Evolutionary conservation across 192 early-diverging fungal genomes (phyloP).

Genomic region (Gryganskiella cystojenkinii): DNA sequence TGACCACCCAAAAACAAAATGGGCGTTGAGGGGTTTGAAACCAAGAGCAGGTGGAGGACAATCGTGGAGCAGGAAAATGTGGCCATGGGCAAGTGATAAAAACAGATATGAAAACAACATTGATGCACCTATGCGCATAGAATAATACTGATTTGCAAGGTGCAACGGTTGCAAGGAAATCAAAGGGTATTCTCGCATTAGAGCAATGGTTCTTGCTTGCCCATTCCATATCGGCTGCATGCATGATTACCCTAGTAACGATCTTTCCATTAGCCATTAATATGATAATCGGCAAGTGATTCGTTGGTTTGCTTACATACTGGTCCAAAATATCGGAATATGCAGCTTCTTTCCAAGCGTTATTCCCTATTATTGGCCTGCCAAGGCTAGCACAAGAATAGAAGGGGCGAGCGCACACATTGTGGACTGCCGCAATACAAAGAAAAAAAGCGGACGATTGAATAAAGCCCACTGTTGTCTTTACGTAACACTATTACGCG

Average conservation of each 20-base stretch:
- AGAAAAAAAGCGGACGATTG: too few species aligned
- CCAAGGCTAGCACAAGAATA: not conserved
- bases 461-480: not conserved
- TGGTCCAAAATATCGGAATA: constrained; percentile 5
- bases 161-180: too few species aligned
- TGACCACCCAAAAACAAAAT: constrained; percentile 13
- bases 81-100: too few species aligned
- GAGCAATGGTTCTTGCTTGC: too few species aligned
- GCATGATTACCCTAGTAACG: too few species aligned
- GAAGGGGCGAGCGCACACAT: constrained; percentile 7
- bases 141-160: too few species aligned
- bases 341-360: constrained; percentile 4
- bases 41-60: not conserved
- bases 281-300: too few species aligned
- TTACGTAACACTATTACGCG: not conserved
- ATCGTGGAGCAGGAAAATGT: constrained; percentile 3
- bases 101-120: too few species aligned
- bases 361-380: constrained; percentile 3
- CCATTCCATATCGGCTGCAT: too few species aligned
- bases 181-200: too few species aligned
- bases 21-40: not conserved
- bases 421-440: not conserved
- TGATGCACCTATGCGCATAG: too few species aligned
- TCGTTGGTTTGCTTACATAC: constrained; percentile 3
- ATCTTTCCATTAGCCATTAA: too few species aligned